Base-by-base conservation (phyloP, 2,329 filamentous ascomycete genomes). In the Simplicillium aogashimaense region DNA sequence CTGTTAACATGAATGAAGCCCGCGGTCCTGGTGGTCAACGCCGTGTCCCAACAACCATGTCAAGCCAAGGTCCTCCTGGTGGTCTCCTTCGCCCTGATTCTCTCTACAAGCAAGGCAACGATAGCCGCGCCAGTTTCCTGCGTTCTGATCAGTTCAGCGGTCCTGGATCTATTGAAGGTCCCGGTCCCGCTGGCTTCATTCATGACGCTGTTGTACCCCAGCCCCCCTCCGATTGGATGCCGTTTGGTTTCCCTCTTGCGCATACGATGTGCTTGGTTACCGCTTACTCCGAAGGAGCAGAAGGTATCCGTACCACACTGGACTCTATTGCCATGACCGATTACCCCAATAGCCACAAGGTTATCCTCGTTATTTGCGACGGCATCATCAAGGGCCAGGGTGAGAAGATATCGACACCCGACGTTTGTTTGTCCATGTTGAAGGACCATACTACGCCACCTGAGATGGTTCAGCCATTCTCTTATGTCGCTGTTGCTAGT, bases 261-360 rank as follows among this genome's bases (percentile, higher is more conserved):
- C 92, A 98, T 62, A 75, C 86, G 1, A 88, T 98, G 56, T 97
- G 90, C 60, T 65, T 98, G 48, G 89, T 98, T 38, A 98, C 94
- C 18, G 88, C 88, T 14, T 98, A 98, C 60, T 98, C 92, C 0
- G 92, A 98, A 67, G 92, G 92, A 49, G 86, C 83, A 48, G 83
- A 94, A 44, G 92, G 90, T 54, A 76, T 98, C 41, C 83, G 92
- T 36, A 95, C 89, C 1, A 98, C 92, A 1, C 69, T 98, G 20
- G 89, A 98, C 64, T 98, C 92, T 1, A 83, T 98, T 57, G 92
- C 90, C 37, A 94, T 86, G 64, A 98, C 92, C 3, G 94, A 98
- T 61, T 98, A 98, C 53, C 92, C 92, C 37, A 98, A 98, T 72
- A 97, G 90, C 60, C 94, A 98, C 74, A 98, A 98, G 65, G 78